Evolutionary conservation across 331 rosid species (phyloP).

Genomic region (Pyracantha coccinea): DNA sequence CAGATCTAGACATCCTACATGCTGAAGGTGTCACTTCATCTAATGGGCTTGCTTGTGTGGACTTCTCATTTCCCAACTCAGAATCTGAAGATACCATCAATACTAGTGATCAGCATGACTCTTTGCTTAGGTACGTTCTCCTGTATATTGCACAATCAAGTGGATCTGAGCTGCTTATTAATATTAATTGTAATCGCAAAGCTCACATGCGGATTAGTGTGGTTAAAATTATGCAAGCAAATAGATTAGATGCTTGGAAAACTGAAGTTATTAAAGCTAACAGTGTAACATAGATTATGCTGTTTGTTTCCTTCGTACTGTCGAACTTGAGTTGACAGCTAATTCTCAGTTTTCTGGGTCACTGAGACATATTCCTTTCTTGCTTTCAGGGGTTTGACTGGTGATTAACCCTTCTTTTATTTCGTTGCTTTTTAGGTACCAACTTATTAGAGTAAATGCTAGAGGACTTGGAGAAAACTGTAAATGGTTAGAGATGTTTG

Average conservation of each 20-base stretch:
- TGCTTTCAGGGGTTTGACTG: no score
- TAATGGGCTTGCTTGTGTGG: slow-evolving; percentile 89
- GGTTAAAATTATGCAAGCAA: neutral
- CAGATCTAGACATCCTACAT: slow-evolving; percentile 82
- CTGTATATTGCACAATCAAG: neutral
- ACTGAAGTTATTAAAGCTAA: no score
- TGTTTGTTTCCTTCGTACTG: neutral
- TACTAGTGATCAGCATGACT: slow-evolving; percentile 51
- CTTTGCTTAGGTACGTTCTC: slow-evolving; percentile 54
- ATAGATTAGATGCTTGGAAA: neutral
- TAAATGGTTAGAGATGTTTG: slow-evolving; percentile 99
- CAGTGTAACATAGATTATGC: no score
- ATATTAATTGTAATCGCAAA: neutral
- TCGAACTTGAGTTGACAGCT: neutral
- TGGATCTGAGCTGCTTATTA: neutral
- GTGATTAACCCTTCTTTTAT: neutral
- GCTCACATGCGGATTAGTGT: neutral
- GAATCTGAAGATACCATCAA: slow-evolving; percentile 49
- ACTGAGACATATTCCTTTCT: neutral
- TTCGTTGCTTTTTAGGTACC: slow-evolving; percentile 61
- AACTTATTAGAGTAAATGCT: slow-evolving; percentile 77
- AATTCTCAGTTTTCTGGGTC: neutral
- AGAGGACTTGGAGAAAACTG: slow-evolving; percentile 84
- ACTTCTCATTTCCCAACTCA: slow-evolving; percentile 82
- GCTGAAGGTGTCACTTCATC: slow-evolving; percentile 98